Conservation (phyloP, 2,329 filamentous ascomycete species). For the Aspergillus clavatus region DNA sequence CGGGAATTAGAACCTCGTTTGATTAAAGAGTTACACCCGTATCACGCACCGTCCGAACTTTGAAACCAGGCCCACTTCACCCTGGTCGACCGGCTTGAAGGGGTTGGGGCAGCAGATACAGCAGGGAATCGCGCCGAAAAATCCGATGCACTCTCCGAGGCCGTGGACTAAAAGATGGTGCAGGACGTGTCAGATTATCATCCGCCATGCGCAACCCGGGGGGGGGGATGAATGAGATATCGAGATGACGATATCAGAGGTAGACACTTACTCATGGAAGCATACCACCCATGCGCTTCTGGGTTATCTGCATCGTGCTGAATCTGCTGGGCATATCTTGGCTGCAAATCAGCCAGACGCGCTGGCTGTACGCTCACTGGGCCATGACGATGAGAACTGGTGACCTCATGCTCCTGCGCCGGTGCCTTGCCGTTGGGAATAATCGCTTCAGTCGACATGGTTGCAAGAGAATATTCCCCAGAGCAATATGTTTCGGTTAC, state of each 20-base stretch:
- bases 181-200: constrained; percentile 4
- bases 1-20: constrained; percentile 25
- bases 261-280: constrained; percentile 64
- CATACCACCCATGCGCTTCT: constrained; percentile 81
- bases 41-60: constrained; percentile 67
- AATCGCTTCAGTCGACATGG: constrained; percentile 27
- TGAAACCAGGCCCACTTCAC: constrained; percentile 90
- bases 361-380: constrained; percentile 74
- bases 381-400: constrained; percentile 43
- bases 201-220: no score
- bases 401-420: constrained; percentile 8
- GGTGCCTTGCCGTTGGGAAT: constrained; percentile 33
- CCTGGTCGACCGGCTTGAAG: constrained; percentile 86
- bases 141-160: constrained; percentile 70
- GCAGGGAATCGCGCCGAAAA: constrained; percentile 81
- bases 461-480: background rate
- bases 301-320: constrained; percentile 59
- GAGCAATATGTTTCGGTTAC: no score
- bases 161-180: constrained; percentile 55
- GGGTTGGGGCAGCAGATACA: constrained; percentile 91
- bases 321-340: constrained; percentile 67
- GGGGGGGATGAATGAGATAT: background rate
- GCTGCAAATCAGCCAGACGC: constrained; percentile 76
- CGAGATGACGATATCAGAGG: background rate
- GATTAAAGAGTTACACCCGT: constrained; percentile 1